Evolutionary conservation across 2,329 filamentous ascomycete species (phyloP).

Genomic region (Diaporthe vaccinii): DNA sequence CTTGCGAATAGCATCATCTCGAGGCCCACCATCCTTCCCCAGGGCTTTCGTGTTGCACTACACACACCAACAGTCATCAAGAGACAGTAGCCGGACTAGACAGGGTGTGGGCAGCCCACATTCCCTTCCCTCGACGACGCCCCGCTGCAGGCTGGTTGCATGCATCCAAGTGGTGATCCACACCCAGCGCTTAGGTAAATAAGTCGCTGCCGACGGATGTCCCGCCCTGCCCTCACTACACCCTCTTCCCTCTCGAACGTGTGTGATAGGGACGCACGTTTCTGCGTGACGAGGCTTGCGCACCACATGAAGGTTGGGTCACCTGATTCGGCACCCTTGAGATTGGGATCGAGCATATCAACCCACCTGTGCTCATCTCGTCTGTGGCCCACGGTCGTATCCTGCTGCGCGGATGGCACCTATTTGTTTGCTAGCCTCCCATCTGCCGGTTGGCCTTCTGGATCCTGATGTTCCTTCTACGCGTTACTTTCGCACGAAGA

Average conservation of each 20-base stretch:
- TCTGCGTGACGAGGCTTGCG: conserved; percentile 29
- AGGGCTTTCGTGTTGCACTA: conserved; percentile 3
- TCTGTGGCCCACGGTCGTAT: neutral
- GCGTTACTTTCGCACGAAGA: neutral
- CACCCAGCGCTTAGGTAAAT: conserved; percentile 35
- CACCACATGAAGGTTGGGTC: conserved; percentile 40
- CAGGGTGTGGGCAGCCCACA: conserved; percentile 24
- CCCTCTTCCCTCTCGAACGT: conserved; percentile 22
- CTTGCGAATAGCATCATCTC: conserved; percentile 18
- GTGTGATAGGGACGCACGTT: conserved; percentile 23
- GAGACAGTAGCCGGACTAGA: neutral
- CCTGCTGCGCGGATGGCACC: neutral
- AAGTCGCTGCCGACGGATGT: conserved; percentile 9
- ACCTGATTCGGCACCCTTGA: conserved; percentile 35
- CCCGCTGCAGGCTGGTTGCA: conserved; percentile 18
- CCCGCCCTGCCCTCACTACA: conserved; percentile 21
- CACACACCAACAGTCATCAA: neutral
- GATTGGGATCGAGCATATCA: conserved; percentile 14
- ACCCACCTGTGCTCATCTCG: conserved; percentile 19
- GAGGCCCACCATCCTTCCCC: conserved; percentile 15
- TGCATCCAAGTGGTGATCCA: conserved; percentile 28
- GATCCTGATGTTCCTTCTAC: neutral
- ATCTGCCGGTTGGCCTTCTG: neutral
- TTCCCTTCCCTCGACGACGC: conserved; percentile 3
- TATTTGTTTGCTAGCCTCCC: neutral